These are phyloP conservation scores for Cryptococcus hybrid DNA, from an alignment of 1,284 basidiomycete genomes.

Conservation along the genomic window DNA sequence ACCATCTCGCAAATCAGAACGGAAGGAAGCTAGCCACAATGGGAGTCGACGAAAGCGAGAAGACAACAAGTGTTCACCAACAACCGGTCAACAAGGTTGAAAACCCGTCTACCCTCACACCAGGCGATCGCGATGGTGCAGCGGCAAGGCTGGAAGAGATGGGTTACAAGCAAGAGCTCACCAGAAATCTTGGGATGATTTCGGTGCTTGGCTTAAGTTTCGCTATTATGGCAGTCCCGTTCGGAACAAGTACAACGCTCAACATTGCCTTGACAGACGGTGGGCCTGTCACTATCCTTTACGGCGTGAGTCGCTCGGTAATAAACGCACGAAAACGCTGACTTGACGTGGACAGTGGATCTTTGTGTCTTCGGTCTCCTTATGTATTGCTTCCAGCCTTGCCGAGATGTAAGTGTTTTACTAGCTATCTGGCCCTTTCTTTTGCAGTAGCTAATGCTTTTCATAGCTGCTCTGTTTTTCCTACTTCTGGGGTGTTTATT, in stretches of 20 bases:
- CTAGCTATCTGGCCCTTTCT: too few species aligned
- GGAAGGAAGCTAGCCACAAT: not conserved
- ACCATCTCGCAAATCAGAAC: not conserved
- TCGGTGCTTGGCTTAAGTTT: constrained; percentile 51
- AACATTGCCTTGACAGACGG: constrained; percentile 52
- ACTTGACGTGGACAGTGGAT: constrained; percentile 41
- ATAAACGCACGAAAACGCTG: not conserved
- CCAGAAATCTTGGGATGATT: constrained; percentile 52
- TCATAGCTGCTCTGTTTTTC: constrained; percentile 50
- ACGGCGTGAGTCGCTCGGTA: constrained; percentile 32
- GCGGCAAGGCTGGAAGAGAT: constrained; percentile 47
- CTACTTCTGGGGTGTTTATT: constrained; percentile 54
- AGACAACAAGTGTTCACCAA: not conserved
- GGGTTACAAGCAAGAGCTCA: constrained; percentile 53
- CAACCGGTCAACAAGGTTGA: not conserved
- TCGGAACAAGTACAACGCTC: constrained; percentile 50
- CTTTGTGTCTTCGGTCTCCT: constrained; percentile 52
- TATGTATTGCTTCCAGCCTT: constrained; percentile 51
- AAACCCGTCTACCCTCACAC: not conserved
- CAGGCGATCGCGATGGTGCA: constrained; percentile 1
- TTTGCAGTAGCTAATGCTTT: not conserved
- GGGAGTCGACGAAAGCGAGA: not conserved
- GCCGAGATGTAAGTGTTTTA: constrained; percentile 48
- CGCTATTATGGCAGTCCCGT: constrained; percentile 53
- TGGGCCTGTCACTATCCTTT: constrained; percentile 50